phyloP scores from a whole-genome alignment of 169 alveolate species.

The Cryptosporidium tyzzeri region DNA sequence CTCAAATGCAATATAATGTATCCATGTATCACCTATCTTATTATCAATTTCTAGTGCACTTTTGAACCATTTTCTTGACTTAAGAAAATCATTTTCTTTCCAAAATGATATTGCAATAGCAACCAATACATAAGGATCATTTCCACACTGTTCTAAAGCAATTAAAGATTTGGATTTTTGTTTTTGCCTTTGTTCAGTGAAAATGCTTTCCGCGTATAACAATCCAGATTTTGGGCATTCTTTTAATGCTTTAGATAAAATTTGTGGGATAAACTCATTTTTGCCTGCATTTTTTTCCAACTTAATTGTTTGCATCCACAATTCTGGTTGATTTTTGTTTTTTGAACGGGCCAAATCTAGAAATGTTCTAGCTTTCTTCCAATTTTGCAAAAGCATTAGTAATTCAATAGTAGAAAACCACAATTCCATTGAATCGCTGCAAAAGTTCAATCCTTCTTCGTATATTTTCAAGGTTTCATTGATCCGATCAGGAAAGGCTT shows the following conservation, averaged over 20 bases:
- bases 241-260: constrained; percentile 92
- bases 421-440: constrained; percentile 85
- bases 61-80: constrained; percentile 96
- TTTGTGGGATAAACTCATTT: constrained; percentile 88
- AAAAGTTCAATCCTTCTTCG: constrained; percentile 80
- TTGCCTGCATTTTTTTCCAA: constrained; percentile 93
- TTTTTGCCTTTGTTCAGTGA: constrained; percentile 87
- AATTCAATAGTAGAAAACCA: constrained; percentile 92
- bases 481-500: constrained; percentile 1
- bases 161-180: constrained; percentile 90
- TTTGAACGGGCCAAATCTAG: constrained; percentile 92
- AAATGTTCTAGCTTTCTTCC: constrained; percentile 91
- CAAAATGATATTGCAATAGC: constrained; percentile 94
- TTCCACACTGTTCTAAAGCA: constrained; percentile 94
- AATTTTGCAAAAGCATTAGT: constrained; percentile 82
- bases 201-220: constrained; percentile 94
- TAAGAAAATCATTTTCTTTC: constrained; percentile 91
- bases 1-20: constrained; percentile 92
- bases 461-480: constrained; percentile 76
- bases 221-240: constrained; percentile 96
- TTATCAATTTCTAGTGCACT: constrained; percentile 91
- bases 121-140: constrained; percentile 91
- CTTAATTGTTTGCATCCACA: constrained; percentile 93
- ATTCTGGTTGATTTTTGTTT: constrained; percentile 86
- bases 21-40: constrained; percentile 96